Conservation (phyloP, 2,329 filamentous ascomycete genomes). For the Aspergillus carbonarius region DNA sequence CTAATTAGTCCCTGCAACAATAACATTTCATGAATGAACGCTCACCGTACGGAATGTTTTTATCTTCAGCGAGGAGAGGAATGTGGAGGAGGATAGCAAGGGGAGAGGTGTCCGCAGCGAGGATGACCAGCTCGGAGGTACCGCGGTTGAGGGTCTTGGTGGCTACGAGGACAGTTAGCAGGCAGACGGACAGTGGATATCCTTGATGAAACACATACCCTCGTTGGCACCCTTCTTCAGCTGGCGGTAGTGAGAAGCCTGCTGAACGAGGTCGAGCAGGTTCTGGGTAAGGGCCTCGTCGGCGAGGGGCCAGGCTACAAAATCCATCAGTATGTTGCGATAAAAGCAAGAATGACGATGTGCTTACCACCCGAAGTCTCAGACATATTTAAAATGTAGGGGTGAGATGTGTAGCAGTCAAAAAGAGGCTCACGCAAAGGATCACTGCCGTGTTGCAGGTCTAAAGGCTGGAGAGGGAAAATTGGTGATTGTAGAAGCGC, state of each 20-base stretch:
- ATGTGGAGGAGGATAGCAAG: constrained; percentile 87
- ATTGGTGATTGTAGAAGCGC: background rate
- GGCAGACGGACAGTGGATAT: background rate
- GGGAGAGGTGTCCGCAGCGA: constrained; percentile 84
- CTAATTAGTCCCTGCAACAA: no score
- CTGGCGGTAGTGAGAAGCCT: constrained; percentile 63
- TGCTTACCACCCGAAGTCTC: constrained; percentile 31
- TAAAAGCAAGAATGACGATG: background rate
- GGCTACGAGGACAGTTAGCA: constrained; percentile 35
- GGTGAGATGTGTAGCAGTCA: constrained; percentile 17
- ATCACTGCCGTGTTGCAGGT: constrained; percentile 34
- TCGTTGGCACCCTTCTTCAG: constrained; percentile 89
- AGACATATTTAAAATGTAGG: constrained; percentile 30
- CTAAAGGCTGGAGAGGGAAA: constrained; percentile 4
- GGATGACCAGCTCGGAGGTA: constrained; percentile 82
- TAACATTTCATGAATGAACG: no score
- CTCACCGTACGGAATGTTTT: constrained; percentile 71
- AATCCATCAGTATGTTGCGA: constrained; percentile 8
- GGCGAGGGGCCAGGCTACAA: constrained; percentile 67
- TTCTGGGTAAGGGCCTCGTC: constrained; percentile 74
- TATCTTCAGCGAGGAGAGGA: constrained; percentile 78
- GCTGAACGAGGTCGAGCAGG: constrained; percentile 79
- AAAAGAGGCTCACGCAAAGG: constrained; percentile 39
- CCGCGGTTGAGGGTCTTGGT: constrained; percentile 91
- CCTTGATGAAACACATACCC: constrained; percentile 37